Conservation (phyloP, 1,284 basidiomycete genomes). For the Puccinia novopanici region DNA sequence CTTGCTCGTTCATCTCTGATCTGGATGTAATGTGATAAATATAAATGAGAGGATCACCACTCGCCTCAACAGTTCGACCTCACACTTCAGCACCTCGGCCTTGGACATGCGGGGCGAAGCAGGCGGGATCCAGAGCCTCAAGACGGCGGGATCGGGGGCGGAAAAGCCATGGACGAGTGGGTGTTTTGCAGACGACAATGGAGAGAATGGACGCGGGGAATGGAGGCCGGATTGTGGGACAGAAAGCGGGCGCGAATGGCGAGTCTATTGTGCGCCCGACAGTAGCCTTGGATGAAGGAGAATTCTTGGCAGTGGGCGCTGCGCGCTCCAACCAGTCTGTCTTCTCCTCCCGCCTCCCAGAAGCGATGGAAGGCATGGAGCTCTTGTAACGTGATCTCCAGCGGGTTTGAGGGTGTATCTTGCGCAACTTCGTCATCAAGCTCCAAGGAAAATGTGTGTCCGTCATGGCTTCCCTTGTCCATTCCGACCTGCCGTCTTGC, state of each 20-base stretch:
- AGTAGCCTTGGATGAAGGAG: slow-evolving; percentile 4
- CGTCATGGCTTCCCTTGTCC: background rate
- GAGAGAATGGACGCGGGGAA: background rate
- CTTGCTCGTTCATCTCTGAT: background rate
- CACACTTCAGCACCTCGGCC: slow-evolving; percentile 4
- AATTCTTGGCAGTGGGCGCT: background rate
- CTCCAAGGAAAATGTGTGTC: background rate
- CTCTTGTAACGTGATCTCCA: slow-evolving; percentile 1
- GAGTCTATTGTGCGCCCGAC: background rate
- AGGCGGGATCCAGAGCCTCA: background rate
- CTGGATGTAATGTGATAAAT: too few species aligned
- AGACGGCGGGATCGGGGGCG: background rate
- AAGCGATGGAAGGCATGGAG: background rate
- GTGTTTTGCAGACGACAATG: background rate
- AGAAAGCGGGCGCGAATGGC: background rate
- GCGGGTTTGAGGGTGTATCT: background rate
- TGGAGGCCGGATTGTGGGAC: background rate
- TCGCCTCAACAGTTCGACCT: slow-evolving; percentile 10
- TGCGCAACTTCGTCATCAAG: background rate
- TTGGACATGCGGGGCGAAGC: background rate
- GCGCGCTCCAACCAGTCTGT: background rate
- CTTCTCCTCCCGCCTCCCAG: background rate
- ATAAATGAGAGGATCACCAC: background rate
- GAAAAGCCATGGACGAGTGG: background rate
- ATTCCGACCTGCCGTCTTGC: background rate